A percentile compares a stretch with the other conserved stretches of the same genome.
Conservation (phyloP, 208 protist genomes). For the Crithidia sp. region DNA sequence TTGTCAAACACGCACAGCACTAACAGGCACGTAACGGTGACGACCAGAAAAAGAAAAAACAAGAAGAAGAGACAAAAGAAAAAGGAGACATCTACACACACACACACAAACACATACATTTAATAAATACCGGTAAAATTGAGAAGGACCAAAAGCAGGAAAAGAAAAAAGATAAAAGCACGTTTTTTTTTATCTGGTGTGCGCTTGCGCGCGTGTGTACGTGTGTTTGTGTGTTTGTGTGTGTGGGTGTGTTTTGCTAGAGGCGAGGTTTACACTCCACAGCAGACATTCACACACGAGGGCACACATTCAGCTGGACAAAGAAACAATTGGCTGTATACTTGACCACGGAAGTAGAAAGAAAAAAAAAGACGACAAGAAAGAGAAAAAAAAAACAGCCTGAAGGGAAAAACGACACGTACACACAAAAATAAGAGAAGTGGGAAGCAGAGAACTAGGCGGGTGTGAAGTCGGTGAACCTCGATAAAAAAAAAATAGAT, state of each 20-base stretch:
- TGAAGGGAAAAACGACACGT: constrained; percentile 1
- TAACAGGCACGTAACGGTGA: no score
- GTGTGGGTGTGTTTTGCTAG: background rate
- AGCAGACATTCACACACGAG: no score
- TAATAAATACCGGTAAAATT: background rate
- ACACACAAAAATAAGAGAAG: constrained; percentile 20
- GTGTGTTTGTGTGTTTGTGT: background rate
- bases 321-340: background rate
- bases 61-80: no score
- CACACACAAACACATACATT: no score
- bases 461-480: no score
- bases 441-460: constrained; percentile 1
- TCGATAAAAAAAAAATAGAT: no score
- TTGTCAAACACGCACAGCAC: no score
- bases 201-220: no score
- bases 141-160: background rate
- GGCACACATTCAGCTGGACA: background rate
- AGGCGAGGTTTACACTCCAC: background rate
- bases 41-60: no score
- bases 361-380: background rate
- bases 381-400: background rate
- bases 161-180: background rate
- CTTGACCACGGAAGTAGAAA: background rate
- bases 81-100: no score
- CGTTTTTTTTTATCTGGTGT: background rate